Conservation (phyloP, 2,329 filamentous ascomycete genomes). For the Podosphaera leucotricha region DNA sequence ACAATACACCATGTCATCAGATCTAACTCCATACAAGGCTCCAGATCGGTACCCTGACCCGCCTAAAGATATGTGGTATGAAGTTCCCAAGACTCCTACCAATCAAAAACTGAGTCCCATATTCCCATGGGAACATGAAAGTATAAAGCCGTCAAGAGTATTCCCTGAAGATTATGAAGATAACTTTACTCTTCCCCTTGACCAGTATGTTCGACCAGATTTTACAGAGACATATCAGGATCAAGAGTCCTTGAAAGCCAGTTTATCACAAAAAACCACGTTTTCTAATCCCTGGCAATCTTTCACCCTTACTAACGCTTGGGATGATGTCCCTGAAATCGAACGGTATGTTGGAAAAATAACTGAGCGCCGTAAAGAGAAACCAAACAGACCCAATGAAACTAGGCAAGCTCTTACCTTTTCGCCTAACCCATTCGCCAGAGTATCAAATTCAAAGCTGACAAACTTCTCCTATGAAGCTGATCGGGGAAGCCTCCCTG, state of each 20-base stretch:
- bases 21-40: constrained; percentile 50
- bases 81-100: constrained; percentile 44
- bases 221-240: background rate
- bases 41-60: constrained; percentile 60
- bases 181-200: background rate
- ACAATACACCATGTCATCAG: constrained; percentile 64
- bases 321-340: constrained; percentile 82
- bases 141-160: constrained; percentile 36
- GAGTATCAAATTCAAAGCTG: constrained; percentile 34
- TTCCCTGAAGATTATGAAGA: constrained; percentile 32
- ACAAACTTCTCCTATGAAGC: constrained; percentile 70
- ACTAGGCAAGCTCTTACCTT: constrained; percentile 15
- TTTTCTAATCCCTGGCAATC: constrained; percentile 43
- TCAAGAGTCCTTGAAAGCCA: background rate
- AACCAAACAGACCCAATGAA: constrained; percentile 6
- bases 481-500: constrained; percentile 70
- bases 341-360: constrained; percentile 63
- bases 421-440: constrained; percentile 10
- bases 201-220: background rate
- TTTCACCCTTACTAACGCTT: constrained; percentile 63
- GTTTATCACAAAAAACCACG: constrained; percentile 14
- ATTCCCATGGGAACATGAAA: constrained; percentile 73
- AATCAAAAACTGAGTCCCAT: constrained; percentile 40
- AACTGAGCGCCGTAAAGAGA: constrained; percentile 31
- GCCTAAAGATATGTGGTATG: constrained; percentile 71